A percentile compares a stretch with the other conserved stretches of the same genome.
Conservation (phyloP, 805 yeast genomes). For the Metschnikowia lochheadii region DNA sequence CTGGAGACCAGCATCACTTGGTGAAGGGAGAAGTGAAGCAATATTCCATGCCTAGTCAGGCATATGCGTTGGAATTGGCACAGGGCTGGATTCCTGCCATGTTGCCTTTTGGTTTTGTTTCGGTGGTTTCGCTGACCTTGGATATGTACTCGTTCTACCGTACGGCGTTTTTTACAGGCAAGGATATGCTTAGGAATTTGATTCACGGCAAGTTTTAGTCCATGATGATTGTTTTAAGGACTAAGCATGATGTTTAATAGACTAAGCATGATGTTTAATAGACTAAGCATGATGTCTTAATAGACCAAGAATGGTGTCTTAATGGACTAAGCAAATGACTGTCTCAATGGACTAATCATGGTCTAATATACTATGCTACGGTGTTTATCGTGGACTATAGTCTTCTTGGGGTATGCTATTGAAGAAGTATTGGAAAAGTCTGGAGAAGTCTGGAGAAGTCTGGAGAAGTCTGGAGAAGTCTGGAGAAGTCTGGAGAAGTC, state of each 20-base stretch:
- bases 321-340: too few species aligned
- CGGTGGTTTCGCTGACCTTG: constrained; percentile 72
- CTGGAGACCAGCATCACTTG: constrained; percentile 86
- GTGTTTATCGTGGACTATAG: too few species aligned
- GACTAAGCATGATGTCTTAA: too few species aligned
- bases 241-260: not conserved
- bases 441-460: too few species aligned
- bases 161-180: constrained; percentile 73
- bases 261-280: too few species aligned
- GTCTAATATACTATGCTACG: too few species aligned
- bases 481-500: too few species aligned
- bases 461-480: too few species aligned
- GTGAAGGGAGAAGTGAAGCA: constrained; percentile 73
- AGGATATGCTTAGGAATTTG: constrained; percentile 70
- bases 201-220: constrained; percentile 63
- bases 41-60: constrained; percentile 76
- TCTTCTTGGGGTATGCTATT: too few species aligned
- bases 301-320: too few species aligned
- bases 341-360: too few species aligned
- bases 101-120: constrained; percentile 94
- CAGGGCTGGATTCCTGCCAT: constrained; percentile 99
- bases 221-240: not conserved
- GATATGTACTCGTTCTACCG: constrained; percentile 65
- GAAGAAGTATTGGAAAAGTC: too few species aligned
- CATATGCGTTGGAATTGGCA: constrained; percentile 90